phyloP scores from a whole-genome alignment of 2,329 filamentous ascomycete genomes.

The Trichoderma sp. region DNA sequence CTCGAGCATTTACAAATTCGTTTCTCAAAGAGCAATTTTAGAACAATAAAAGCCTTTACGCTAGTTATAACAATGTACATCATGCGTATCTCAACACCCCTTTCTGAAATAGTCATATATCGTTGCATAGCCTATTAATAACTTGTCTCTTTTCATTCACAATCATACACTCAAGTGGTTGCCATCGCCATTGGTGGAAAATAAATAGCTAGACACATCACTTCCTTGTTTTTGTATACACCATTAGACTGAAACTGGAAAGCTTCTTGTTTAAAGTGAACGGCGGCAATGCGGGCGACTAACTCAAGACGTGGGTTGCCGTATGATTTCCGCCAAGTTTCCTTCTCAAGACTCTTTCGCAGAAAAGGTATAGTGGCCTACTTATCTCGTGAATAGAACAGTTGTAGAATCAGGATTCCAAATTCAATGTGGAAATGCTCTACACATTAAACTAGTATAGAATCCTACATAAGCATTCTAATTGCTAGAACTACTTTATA shows the following conservation, averaged over 20 bases:
- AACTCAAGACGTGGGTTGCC: not conserved
- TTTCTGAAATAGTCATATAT: not conserved
- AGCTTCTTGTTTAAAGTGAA: not conserved
- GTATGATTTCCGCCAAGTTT: not conserved
- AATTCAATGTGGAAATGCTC: too few relatives aligned
- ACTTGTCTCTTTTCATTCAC: not conserved
- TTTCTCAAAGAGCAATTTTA: not conserved
- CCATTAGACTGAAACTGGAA: not conserved
- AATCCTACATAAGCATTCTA: too few relatives aligned
- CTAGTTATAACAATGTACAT: not conserved
- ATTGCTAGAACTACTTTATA: too few relatives aligned
- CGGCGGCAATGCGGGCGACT: not conserved
- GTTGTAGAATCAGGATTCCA: too few relatives aligned
- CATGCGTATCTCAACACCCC: not conserved
- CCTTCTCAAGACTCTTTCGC: too few relatives aligned
- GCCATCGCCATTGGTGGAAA: not conserved
- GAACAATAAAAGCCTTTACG: not conserved
- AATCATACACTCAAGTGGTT: not conserved
- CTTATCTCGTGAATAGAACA: too few relatives aligned
- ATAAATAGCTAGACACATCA: not conserved
- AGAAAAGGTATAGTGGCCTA: too few relatives aligned
- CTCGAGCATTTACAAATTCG: not conserved
- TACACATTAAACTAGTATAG: too few relatives aligned
- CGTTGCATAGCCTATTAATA: not conserved
- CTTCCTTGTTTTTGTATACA: not conserved